Conservation (phyloP, 2,329 filamentous ascomycete species). For the Aureobasidium zeae region DNA sequence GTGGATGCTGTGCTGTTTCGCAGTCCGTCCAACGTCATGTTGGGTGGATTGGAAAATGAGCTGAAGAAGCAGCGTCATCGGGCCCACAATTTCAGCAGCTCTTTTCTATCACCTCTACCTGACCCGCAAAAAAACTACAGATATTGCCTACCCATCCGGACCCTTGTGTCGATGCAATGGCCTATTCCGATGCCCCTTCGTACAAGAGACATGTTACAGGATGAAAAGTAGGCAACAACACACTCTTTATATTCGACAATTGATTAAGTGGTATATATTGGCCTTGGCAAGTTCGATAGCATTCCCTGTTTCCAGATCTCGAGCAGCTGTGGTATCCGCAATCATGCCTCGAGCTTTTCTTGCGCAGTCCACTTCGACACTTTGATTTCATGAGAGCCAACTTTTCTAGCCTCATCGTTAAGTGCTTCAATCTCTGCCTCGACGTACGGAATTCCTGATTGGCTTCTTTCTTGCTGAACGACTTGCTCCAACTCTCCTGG, state of each 20-base stretch:
- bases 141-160: background rate
- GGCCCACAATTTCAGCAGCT: background rate
- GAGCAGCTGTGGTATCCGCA: background rate
- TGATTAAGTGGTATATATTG: too few species aligned
- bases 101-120: background rate
- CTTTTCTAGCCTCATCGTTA: slow-evolving; percentile 41
- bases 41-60: too few species aligned
- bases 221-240: too few species aligned
- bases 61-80: background rate
- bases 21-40: slow-evolving; percentile 1
- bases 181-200: too few species aligned
- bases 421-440: slow-evolving; percentile 40
- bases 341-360: background rate
- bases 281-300: too few species aligned
- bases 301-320: too few species aligned
- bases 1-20: background rate
- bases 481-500: slow-evolving; percentile 50
- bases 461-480: slow-evolving; percentile 34
- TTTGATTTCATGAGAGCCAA: slow-evolving; percentile 25
- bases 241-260: too few species aligned
- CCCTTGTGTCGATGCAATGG: background rate
- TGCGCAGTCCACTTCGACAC: background rate
- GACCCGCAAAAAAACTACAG: background rate
- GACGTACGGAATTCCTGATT: slow-evolving; percentile 42
- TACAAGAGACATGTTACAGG: too few species aligned